These are phyloP conservation scores for Ballota nigra DNA, from an alignment of 257 asterid species.

Conservation along the genomic window DNA sequence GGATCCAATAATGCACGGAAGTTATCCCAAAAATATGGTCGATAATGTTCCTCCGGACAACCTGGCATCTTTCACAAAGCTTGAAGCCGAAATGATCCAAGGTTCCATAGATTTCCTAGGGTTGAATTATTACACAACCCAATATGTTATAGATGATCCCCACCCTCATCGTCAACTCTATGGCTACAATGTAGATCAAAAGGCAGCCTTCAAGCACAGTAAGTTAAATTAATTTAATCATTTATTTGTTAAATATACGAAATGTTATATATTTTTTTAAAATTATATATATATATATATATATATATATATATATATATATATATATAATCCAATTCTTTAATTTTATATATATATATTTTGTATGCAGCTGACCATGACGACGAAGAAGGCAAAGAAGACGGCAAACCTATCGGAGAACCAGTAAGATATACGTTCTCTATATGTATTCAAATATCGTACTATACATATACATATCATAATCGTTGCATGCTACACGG, in stretches of 20 bases:
- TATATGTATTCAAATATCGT: too few relatives aligned
- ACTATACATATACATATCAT: too few relatives aligned
- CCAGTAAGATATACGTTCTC: neutral
- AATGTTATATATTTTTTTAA: too few relatives aligned
- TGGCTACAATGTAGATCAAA: conserved; percentile 21
- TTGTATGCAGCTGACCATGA: neutral
- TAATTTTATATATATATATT: neutral
- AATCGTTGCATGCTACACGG: too few relatives aligned
- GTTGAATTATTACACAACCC: conserved; percentile 28
- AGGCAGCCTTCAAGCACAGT: neutral
- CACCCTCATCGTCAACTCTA: neutral
- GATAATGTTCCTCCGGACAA: conserved; percentile 10
- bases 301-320: neutral
- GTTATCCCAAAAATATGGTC: conserved; percentile 25
- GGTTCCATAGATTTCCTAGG: conserved; percentile 30
- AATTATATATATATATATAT: too few relatives aligned
- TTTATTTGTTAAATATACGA: too few relatives aligned
- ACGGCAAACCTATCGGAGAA: neutral
- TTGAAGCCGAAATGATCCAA: neutral
- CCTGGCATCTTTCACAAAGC: neutral
- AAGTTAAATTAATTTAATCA: neutral
- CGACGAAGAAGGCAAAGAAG: neutral
- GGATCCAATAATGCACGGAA: conserved; percentile 21
- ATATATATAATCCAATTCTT: neutral
- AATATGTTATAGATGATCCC: conserved; percentile 10